Conservation (phyloP, 2,329 filamentous ascomycete species). For the Chaetomiaceae sp. region DNA sequence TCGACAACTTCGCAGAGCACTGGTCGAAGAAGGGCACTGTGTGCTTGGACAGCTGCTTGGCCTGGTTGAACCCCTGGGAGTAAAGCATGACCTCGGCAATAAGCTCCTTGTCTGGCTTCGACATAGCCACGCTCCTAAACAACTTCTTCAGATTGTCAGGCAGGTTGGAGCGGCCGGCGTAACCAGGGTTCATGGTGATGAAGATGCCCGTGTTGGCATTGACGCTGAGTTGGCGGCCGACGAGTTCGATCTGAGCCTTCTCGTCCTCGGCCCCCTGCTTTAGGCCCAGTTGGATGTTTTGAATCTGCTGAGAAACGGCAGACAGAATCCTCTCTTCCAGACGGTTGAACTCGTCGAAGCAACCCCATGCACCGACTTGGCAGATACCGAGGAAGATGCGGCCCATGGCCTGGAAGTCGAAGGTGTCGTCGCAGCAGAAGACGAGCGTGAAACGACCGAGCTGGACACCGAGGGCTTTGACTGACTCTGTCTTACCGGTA, state of each 20-base stretch:
- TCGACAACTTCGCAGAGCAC: slow-evolving; percentile 75
- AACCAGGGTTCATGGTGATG: slow-evolving; percentile 99
- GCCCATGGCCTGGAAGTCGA: slow-evolving; percentile 99
- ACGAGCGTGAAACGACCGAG: slow-evolving; percentile 96
- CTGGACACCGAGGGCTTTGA: slow-evolving; percentile 95
- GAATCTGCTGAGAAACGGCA: slow-evolving; percentile 96
- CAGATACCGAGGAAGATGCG: slow-evolving; percentile 99
- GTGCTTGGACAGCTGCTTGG: slow-evolving; percentile 88
- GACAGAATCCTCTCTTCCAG: slow-evolving; percentile 96
- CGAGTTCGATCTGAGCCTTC: slow-evolving; percentile 86
- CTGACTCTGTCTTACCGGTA: slow-evolving; percentile 98
- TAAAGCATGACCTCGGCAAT: slow-evolving; percentile 99
- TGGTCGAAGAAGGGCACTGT: slow-evolving; percentile 98
- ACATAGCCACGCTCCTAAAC: slow-evolving; percentile 99
- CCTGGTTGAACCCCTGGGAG: slow-evolving; percentile 97
- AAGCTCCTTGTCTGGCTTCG: slow-evolving; percentile 97
- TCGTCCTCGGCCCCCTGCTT: slow-evolving; percentile 78
- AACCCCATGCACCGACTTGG: slow-evolving; percentile 98
- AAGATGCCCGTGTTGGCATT: slow-evolving; percentile 96
- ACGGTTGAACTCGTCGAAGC: slow-evolving; percentile 99
- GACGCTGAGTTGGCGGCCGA: slow-evolving; percentile 84
- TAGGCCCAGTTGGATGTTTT: slow-evolving; percentile 96
- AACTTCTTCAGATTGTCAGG: slow-evolving; percentile 99
- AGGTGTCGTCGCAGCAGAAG: slow-evolving; percentile 99
- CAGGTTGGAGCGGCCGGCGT: slow-evolving; percentile 94